Evolutionary conservation across 306 rosid species (phyloP).

Genomic region (Citrullus mucosospermus): DNA sequence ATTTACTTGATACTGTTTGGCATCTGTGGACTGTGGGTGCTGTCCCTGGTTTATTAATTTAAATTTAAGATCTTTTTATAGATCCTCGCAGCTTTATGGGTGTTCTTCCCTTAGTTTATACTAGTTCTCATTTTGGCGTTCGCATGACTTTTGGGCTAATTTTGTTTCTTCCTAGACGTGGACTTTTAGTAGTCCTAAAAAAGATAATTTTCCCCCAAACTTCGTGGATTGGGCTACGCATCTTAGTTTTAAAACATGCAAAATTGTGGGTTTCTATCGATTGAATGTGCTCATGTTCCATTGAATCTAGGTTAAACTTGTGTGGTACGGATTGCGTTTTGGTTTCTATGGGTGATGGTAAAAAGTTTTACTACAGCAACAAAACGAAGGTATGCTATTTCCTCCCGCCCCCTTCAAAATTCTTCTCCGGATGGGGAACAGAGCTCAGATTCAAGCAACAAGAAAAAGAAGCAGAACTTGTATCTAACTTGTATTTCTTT

Average conservation of each 20-base stretch:
- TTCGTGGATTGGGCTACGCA: not conserved
- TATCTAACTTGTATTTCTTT: too few species aligned
- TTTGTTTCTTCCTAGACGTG: not conserved
- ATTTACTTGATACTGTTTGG: too few species aligned
- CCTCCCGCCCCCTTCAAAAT: not conserved
- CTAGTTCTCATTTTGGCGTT: not conserved
- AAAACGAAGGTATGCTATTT: conserved; percentile 60
- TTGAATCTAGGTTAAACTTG: conserved; percentile 40
- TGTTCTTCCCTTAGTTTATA: not conserved
- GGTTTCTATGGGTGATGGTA: conserved; percentile 84
- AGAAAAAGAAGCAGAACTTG: not conserved
- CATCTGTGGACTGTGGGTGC: too few species aligned
- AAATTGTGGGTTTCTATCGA: not conserved
- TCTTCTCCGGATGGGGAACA: not conserved
- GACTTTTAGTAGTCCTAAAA: not conserved
- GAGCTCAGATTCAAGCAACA: not conserved
- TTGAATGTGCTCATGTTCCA: conserved; percentile 1
- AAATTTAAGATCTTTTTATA: too few species aligned
- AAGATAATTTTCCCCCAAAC: not conserved
- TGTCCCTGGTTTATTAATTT: too few species aligned
- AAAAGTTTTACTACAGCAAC: conserved; percentile 74
- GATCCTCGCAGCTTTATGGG: not conserved
- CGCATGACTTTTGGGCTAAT: not conserved
- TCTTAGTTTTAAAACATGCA: not conserved
- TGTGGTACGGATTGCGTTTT: conserved; percentile 81